Evolutionary conservation across 192 early-diverging fungal species (phyloP).

Genomic region (Coemansia sp.): DNA sequence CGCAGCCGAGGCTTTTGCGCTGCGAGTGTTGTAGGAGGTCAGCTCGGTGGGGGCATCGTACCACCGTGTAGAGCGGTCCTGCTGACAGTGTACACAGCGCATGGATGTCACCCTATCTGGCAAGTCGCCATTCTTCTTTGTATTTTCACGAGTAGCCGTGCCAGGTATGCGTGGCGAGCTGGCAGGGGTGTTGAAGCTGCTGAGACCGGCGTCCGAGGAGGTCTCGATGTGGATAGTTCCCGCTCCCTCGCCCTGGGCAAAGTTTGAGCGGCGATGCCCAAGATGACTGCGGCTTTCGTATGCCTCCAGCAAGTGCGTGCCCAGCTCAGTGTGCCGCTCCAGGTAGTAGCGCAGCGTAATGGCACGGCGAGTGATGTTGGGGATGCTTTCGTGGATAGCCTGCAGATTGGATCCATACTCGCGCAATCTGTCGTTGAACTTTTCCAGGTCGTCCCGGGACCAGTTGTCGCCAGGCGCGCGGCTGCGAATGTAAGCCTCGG

Average conservation of each 20-base stretch:
- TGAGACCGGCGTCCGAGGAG: slow-evolving; percentile 30
- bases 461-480: slow-evolving; percentile 59
- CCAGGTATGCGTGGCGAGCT: slow-evolving; percentile 27
- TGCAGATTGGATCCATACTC: slow-evolving; percentile 67
- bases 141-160: slow-evolving; percentile 14
- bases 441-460: slow-evolving; percentile 51
- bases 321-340: slow-evolving; percentile 58
- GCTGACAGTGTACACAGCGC: slow-evolving; percentile 42
- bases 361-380: slow-evolving; percentile 50
- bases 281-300: slow-evolving; percentile 56
- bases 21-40: slow-evolving; percentile 32
- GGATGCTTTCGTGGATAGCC: slow-evolving; percentile 53
- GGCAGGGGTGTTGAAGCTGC: slow-evolving; percentile 26
- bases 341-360: slow-evolving; percentile 62
- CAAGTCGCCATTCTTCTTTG: background rate
- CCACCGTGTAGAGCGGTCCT: slow-evolving; percentile 28
- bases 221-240: slow-evolving; percentile 34
- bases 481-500: slow-evolving; percentile 42
- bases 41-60: slow-evolving; percentile 29
- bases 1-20: slow-evolving; percentile 11
- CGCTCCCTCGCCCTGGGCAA: slow-evolving; percentile 38
- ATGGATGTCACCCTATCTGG: background rate
- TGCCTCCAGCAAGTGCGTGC: slow-evolving; percentile 59
- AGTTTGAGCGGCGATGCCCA: slow-evolving; percentile 34
- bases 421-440: slow-evolving; percentile 62